Evolutionary conservation across 106 monocot genomes (phyloP).

Genomic region (Acanthochlamys bracteata): DNA sequence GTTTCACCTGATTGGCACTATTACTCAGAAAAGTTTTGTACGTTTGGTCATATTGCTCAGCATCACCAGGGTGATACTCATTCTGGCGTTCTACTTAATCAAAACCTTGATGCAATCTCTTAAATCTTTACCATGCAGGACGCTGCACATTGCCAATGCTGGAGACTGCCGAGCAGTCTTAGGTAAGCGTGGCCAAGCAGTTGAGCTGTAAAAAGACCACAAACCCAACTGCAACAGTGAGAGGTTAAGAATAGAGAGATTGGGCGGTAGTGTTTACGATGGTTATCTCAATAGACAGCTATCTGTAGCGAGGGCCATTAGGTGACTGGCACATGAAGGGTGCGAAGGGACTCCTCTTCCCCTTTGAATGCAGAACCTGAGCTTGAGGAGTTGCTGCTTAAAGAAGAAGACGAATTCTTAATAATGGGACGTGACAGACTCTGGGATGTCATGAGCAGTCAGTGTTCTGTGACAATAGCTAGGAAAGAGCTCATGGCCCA

Average conservation of each 20-base stretch:
- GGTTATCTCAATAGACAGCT: slow-evolving; percentile 47
- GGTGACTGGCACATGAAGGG: slow-evolving; percentile 61
- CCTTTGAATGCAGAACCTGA: slow-evolving; percentile 45
- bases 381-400: slow-evolving; percentile 20
- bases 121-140: slow-evolving; percentile 13
- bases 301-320: slow-evolving; percentile 38
- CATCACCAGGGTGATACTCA: background rate
- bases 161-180: slow-evolving; percentile 48
- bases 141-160: slow-evolving; percentile 39
- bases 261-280: slow-evolving; percentile 32
- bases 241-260: slow-evolving; percentile 33
- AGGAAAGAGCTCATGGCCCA: slow-evolving; percentile 44
- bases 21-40: too few relatives aligned
- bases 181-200: slow-evolving; percentile 38
- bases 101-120: background rate
- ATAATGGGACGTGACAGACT: slow-evolving; percentile 45
- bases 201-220: slow-evolving; percentile 43
- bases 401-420: slow-evolving; percentile 40
- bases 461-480: slow-evolving; percentile 38
- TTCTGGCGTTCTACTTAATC: background rate
- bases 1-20: background rate
- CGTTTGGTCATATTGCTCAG: background rate
- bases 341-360: slow-evolving; percentile 24
- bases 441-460: slow-evolving; percentile 59
- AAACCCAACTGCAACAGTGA: slow-evolving; percentile 38